A percentile compares a stretch with the other conserved stretches of the same genome.
These are phyloP conservation scores for Harringtonia lauricola DNA, from an alignment of 2,329 filamentous ascomycete species.

Conservation along the genomic window DNA sequence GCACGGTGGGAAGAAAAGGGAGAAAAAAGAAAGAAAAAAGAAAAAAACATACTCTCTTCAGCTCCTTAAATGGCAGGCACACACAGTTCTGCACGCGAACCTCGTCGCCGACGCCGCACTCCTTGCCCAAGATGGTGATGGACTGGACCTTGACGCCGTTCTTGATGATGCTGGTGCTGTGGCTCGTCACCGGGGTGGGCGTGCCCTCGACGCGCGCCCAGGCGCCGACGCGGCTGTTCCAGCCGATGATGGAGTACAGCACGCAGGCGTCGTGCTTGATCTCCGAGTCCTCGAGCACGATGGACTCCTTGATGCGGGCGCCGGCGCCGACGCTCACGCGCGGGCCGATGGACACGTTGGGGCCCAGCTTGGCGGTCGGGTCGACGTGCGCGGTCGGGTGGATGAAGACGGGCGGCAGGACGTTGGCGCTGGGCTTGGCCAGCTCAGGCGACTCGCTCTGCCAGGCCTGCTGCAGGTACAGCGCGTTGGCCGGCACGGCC, in stretches of 20 bases:
- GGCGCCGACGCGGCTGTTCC: slow-evolving; percentile 91
- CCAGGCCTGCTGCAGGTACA: slow-evolving; percentile 91
- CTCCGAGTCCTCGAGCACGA: slow-evolving; percentile 89
- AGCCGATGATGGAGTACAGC: slow-evolving; percentile 91
- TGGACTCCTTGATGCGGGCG: slow-evolving; percentile 86
- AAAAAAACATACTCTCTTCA: slow-evolving; percentile 68
- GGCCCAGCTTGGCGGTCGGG: slow-evolving; percentile 89
- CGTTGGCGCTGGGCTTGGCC: slow-evolving; percentile 70
- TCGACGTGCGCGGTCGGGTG: slow-evolving; percentile 86
- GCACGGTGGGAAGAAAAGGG: not conserved
- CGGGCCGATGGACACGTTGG: slow-evolving; percentile 94
- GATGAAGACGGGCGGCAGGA: slow-evolving; percentile 88
- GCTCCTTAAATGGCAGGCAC: slow-evolving; percentile 93
- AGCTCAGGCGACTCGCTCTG: slow-evolving; percentile 76
- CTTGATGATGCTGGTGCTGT: slow-evolving; percentile 91
- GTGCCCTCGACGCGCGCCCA: slow-evolving; percentile 97
- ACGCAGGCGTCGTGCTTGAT: slow-evolving; percentile 96
- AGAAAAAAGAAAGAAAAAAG: not conserved
- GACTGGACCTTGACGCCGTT: slow-evolving; percentile 98
- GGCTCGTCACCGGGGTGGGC: slow-evolving; percentile 74
- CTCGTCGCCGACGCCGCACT: slow-evolving; percentile 88
- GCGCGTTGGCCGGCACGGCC: slow-evolving; percentile 88
- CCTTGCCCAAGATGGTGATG: slow-evolving; percentile 94
- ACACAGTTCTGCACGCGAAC: slow-evolving; percentile 96
- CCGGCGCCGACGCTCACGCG: slow-evolving; percentile 75